Conservation (phyloP, 495 filamentous ascomycete species). For the Penicillium cosmopolitanum region DNA sequence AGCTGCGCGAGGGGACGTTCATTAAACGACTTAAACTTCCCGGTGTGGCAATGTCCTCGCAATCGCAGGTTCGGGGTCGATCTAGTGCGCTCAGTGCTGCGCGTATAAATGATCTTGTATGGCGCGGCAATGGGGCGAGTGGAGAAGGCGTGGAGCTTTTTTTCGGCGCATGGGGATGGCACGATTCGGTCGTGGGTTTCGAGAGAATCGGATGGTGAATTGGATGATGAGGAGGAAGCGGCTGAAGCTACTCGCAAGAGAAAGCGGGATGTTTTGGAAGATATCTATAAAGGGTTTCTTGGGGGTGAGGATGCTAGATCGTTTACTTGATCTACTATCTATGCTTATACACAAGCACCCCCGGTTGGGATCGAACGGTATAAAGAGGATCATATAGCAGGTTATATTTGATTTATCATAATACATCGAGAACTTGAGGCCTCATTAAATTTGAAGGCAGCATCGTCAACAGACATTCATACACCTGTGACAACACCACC, state of each 20-base stretch:
- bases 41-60: slow-evolving; percentile 49
- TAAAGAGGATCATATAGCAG: too few relatives aligned
- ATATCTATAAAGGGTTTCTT: slow-evolving; percentile 48
- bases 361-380: too few relatives aligned
- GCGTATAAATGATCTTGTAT: slow-evolving; percentile 71
- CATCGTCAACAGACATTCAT: too few relatives aligned
- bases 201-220: slow-evolving; percentile 56
- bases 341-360: too few relatives aligned
- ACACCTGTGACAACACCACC: too few relatives aligned
- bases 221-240: slow-evolving; percentile 47
- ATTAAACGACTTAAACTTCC: slow-evolving; percentile 69
- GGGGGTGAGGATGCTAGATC: slow-evolving; percentile 12
- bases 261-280: slow-evolving; percentile 53
- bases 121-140: slow-evolving; percentile 60
- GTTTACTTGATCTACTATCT: slow-evolving; percentile 3
- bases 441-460: too few relatives aligned
- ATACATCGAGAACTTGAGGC: too few relatives aligned
- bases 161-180: slow-evolving; percentile 58
- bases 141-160: slow-evolving; percentile 53
- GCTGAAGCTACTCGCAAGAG: slow-evolving; percentile 49
- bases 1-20: slow-evolving; percentile 73
- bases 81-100: slow-evolving; percentile 48
- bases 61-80: slow-evolving; percentile 29
- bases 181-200: slow-evolving; percentile 58
- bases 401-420: slow-evolving; percentile 2